A percentile compares a stretch with the other conserved stretches of the same genome.
Conservation (phyloP, 768 basidiomycete species). For the Hortiboletus campestris region DNA sequence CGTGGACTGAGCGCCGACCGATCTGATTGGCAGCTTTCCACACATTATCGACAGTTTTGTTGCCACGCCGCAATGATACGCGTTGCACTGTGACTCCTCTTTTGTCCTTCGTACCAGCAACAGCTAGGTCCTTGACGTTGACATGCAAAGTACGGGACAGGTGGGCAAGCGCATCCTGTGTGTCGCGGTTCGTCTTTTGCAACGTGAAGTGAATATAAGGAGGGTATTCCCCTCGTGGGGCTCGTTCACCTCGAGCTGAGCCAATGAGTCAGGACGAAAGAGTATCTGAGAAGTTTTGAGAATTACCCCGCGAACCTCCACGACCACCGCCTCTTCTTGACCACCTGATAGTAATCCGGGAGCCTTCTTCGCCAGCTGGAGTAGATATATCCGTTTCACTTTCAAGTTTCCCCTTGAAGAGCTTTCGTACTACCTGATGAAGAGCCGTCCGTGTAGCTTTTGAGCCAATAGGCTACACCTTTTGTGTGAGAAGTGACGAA, state of each 20-base stretch:
- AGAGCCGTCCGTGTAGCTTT: conserved; percentile 81
- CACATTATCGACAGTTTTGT: conserved; percentile 75
- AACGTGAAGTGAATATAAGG: conserved; percentile 95
- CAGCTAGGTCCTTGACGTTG: conserved; percentile 75
- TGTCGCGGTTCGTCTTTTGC: conserved; percentile 97
- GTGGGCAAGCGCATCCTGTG: conserved; percentile 86
- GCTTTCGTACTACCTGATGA: conserved; percentile 75
- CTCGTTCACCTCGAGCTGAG: conserved; percentile 38
- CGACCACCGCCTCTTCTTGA: conserved; percentile 49
- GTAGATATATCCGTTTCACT: conserved; percentile 66
- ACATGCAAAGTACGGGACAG: conserved; percentile 77
- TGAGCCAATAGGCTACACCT: conserved; percentile 69
- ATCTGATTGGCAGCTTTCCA: conserved; percentile 82
- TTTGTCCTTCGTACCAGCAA: conserved; percentile 98
- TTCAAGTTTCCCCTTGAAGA: conserved; percentile 83
- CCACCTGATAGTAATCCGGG: conserved; percentile 81
- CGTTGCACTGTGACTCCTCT: conserved; percentile 95
- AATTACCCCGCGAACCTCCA: conserved; percentile 38
- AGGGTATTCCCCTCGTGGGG: conserved; percentile 64
- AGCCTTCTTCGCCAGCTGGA: conserved; percentile 60
- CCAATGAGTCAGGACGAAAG: not conserved
- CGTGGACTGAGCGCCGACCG: conserved; percentile 51
- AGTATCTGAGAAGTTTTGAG: not conserved
- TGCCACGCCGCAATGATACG: conserved; percentile 75
- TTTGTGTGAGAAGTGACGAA: conserved; percentile 13